phyloP scores from a whole-genome alignment of 108 stramenopile species.

The Nitzschia putrida region DNA sequence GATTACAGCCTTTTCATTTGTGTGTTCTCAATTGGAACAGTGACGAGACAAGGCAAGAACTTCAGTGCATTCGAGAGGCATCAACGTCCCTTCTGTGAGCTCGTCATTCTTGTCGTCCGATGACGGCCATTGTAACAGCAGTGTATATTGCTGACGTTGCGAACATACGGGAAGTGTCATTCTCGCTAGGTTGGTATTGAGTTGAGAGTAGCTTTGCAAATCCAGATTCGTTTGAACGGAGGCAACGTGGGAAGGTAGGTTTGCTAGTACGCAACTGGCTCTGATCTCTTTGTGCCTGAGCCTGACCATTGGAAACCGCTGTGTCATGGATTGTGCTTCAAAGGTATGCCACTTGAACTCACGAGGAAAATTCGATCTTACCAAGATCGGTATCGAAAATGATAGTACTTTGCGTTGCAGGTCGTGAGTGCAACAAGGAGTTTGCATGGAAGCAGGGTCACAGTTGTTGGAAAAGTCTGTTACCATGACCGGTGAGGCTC shows the following conservation, averaged over 20 bases:
- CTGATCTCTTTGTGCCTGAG: slow-evolving; percentile 59
- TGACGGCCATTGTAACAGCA: no score
- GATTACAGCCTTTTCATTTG: no score
- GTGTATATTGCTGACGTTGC: no score
- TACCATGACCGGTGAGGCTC: slow-evolving; percentile 54
- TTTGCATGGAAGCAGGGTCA: no score
- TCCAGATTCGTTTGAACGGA: slow-evolving; percentile 38
- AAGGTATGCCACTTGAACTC: slow-evolving; percentile 61
- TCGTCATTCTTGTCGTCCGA: no score
- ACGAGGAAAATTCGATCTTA: slow-evolving; percentile 53
- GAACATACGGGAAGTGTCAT: no score
- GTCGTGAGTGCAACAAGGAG: slow-evolving; percentile 45
- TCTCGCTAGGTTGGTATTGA: no score
- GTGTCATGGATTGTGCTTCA: slow-evolving; percentile 47
- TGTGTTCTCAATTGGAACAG: no score
- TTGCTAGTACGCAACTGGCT: slow-evolving; percentile 53
- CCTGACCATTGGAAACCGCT: slow-evolving; percentile 51
- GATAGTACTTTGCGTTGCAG: slow-evolving; percentile 36
- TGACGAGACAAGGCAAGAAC: no score
- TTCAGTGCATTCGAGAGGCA: no score
- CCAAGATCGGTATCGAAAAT: slow-evolving; percentile 28
- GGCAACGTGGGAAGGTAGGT: slow-evolving; percentile 38
- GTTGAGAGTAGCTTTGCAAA: no score
- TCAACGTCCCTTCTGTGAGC: no score
- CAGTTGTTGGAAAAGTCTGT: slow-evolving; percentile 54